A percentile compares a stretch with the other conserved stretches of the same genome.
Evolutionary conservation across 2,329 filamentous ascomycete species (phyloP).

Genomic region (Colletotrichum cuscutae): DNA sequence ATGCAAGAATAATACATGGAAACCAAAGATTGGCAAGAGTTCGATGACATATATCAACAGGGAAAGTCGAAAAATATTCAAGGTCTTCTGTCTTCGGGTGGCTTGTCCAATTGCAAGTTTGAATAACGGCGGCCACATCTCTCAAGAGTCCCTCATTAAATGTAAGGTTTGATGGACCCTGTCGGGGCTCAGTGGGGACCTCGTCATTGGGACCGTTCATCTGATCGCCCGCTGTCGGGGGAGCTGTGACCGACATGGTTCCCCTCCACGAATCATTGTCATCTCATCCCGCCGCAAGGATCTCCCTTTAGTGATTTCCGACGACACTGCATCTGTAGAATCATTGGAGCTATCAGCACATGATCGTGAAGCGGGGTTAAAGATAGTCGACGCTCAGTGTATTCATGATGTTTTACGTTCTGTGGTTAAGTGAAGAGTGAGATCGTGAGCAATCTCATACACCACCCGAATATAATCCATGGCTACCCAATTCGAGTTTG

Average conservation of each 20-base stretch:
- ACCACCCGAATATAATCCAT: constrained; percentile 23
- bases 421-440: not conserved
- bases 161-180: not conserved
- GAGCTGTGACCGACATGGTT: constrained; percentile 12
- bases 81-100: too few species aligned
- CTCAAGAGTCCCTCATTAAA: not conserved
- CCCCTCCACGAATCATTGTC: constrained; percentile 21
- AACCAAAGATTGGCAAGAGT: too few species aligned
- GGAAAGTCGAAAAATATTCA: too few species aligned
- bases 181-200: not conserved
- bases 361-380: constrained; percentile 18
- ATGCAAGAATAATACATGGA: too few species aligned
- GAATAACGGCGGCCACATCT: not conserved
- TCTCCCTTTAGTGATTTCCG: constrained; percentile 3
- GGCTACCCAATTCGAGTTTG: constrained; percentile 38
- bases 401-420: not conserved
- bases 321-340: not conserved
- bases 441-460: not conserved
- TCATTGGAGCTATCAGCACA: not conserved
- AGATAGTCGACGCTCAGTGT: not conserved
- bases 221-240: constrained; percentile 2
- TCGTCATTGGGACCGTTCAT: not conserved
- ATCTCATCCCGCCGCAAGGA: constrained; percentile 22
- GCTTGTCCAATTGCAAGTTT: too few species aligned
- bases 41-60: too few species aligned